These are phyloP conservation scores for Incumbomyces lentus DNA, from an alignment of 2,329 filamentous ascomycete species.

Conservation along the genomic window DNA sequence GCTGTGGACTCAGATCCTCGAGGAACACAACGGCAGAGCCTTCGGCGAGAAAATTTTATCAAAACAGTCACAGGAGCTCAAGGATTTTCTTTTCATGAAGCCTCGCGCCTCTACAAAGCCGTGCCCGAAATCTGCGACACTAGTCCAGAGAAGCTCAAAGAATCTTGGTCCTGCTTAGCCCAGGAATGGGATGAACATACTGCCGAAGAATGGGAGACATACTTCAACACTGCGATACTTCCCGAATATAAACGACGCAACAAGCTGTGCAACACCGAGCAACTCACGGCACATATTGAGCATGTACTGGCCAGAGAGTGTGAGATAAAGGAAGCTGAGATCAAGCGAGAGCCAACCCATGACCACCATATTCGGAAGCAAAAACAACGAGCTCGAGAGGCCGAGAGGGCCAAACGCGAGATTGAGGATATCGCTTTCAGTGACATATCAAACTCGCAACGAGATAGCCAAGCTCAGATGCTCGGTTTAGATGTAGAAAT, in stretches of 20 bases:
- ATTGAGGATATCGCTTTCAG: background rate
- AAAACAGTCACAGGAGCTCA: background rate
- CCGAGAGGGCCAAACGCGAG: slow-evolving; percentile 3
- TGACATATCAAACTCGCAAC: background rate
- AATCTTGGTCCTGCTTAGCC: slow-evolving; percentile 22
- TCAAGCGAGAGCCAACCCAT: slow-evolving; percentile 3
- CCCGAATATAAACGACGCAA: slow-evolving; percentile 18
- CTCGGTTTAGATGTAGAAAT: background rate
- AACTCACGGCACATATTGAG: background rate
- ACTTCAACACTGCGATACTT: slow-evolving; percentile 14
- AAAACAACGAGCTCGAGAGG: slow-evolving; percentile 3
- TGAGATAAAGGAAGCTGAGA: background rate
- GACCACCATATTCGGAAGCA: slow-evolving; percentile 4
- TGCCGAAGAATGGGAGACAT: slow-evolving; percentile 15
- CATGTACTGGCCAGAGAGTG: background rate
- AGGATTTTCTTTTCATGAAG: slow-evolving; percentile 20
- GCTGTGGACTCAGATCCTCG: background rate
- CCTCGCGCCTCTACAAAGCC: slow-evolving; percentile 16
- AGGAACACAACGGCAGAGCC: background rate
- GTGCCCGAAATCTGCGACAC: slow-evolving; percentile 20
- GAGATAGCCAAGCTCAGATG: background rate
- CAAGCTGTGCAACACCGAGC: slow-evolving; percentile 3
- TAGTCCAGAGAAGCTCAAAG: slow-evolving; percentile 11
- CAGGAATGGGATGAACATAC: slow-evolving; percentile 10
- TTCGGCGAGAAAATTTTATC: background rate